A percentile compares a stretch with the other conserved stretches of the same genome.
Conservation (phyloP, 768 basidiomycete genomes). For the Pulveroboletus sp. region DNA sequence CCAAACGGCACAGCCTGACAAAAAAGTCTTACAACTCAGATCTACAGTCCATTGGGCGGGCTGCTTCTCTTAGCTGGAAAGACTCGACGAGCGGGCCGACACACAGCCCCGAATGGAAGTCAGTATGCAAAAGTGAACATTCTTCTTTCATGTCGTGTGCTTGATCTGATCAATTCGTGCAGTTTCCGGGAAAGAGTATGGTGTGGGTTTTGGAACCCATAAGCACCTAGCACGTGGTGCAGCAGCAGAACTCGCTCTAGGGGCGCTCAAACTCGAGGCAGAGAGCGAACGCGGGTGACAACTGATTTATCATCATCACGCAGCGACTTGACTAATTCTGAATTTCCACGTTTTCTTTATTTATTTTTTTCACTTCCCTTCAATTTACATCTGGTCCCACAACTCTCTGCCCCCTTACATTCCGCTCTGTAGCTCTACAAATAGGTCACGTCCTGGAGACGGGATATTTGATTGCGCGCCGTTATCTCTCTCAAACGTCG, state of each 20-base stretch:
- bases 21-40: constrained; percentile 35
- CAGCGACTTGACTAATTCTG: not conserved
- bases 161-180: constrained; percentile 12
- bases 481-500: constrained; percentile 3
- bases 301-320: not conserved
- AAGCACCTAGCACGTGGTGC: constrained; percentile 52
- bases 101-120: constrained; percentile 53
- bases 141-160: constrained; percentile 5
- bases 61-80: constrained; percentile 52
- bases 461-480: constrained; percentile 10
- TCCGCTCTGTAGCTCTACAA: constrained; percentile 8
- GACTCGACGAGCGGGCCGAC: constrained; percentile 44
- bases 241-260: constrained; percentile 35
- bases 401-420: not conserved
- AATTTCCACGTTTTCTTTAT: not conserved
- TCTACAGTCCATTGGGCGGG: constrained; percentile 46
- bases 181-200: constrained; percentile 54
- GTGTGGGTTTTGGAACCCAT: constrained; percentile 46
- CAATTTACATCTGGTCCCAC: not conserved
- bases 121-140: constrained; percentile 54
- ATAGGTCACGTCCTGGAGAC: constrained; percentile 2
- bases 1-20: not conserved
- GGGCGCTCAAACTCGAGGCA: constrained; percentile 30
- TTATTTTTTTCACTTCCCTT: constrained; percentile 4
- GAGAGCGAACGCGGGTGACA: constrained; percentile 16